Evolutionary conservation across 176 grass and related monocot species (phyloP).

Genomic region (Cenchrus americanus): DNA sequence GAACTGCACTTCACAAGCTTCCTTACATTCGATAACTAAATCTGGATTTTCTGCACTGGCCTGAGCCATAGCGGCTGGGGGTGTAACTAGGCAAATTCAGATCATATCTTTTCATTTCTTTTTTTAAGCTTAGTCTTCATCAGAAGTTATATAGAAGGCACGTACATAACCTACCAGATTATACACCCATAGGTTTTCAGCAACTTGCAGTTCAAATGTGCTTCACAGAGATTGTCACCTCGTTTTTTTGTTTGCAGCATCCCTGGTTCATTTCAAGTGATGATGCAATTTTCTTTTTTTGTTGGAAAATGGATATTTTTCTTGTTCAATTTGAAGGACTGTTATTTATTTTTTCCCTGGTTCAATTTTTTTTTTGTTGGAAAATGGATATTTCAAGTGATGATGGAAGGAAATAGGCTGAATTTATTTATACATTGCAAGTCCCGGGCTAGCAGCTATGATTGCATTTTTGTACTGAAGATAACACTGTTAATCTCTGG

Average conservation of each 20-base stretch:
- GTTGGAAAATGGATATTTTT: neutral
- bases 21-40: neutral
- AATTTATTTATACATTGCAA: neutral
- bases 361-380: neutral
- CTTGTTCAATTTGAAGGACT: neutral
- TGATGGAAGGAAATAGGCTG: too few species aligned
- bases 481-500: too few species aligned
- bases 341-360: too few species aligned
- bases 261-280: neutral
- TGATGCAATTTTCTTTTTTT: neutral
- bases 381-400: neutral
- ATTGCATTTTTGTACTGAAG: too few species aligned
- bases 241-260: neutral
- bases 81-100: neutral
- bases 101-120: conserved; percentile 13
- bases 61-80: neutral
- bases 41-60: neutral
- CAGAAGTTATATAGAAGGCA: conserved; percentile 30
- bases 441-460: too few species aligned
- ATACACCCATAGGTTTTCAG: conserved; percentile 20
- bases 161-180: neutral
- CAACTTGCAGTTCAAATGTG: neutral
- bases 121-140: neutral
- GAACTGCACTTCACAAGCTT: neutral
- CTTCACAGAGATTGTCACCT: neutral